These are phyloP conservation scores for Alternaria triticimaculans DNA, from an alignment of 2,329 filamentous ascomycete species.

Conservation along the genomic window DNA sequence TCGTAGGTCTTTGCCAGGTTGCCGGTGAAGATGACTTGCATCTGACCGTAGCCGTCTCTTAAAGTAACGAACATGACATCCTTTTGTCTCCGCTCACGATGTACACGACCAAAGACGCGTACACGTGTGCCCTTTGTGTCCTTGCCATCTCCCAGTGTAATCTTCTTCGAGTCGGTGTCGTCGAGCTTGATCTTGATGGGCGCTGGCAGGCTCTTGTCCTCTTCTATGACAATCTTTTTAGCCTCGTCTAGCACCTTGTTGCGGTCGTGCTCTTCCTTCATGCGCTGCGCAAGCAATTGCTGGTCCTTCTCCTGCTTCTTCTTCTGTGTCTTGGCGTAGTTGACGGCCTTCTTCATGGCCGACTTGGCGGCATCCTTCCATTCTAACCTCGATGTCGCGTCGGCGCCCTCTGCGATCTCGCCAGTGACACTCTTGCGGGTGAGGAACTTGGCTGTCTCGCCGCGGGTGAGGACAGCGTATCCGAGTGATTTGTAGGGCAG, in stretches of 20 bases:
- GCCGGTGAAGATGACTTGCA: conserved; percentile 85
- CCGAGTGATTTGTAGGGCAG: conserved; percentile 83
- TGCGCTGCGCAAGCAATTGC: conserved; percentile 73
- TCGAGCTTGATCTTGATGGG: conserved; percentile 78
- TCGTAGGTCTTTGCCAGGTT: conserved; percentile 91
- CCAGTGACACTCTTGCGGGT: conserved; percentile 63
- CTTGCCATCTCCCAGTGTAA: conserved; percentile 60
- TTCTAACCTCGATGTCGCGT: conserved; percentile 67
- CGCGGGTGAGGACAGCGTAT: conserved; percentile 76
- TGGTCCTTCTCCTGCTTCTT: conserved; percentile 84
- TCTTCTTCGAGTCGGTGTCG: conserved; percentile 66
- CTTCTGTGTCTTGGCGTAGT: conserved; percentile 75
- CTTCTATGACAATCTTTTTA: conserved; percentile 74
- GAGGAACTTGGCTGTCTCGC: conserved; percentile 68
- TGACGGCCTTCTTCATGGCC: conserved; percentile 83
- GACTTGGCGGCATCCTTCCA: conserved; percentile 87
- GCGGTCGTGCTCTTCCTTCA: conserved; percentile 74
- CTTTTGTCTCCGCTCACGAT: conserved; percentile 81
- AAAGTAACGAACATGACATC: conserved; percentile 87
- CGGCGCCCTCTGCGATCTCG: conserved; percentile 54
- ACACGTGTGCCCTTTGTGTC: conserved; percentile 73
- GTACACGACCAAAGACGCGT: conserved; percentile 81
- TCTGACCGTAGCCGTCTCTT: conserved; percentile 79
- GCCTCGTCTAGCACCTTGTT: conserved; percentile 78
- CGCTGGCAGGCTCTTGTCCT: conserved; percentile 75